Conservation (phyloP, 257 asterid species). For the Capsicum rhomboideum region DNA sequence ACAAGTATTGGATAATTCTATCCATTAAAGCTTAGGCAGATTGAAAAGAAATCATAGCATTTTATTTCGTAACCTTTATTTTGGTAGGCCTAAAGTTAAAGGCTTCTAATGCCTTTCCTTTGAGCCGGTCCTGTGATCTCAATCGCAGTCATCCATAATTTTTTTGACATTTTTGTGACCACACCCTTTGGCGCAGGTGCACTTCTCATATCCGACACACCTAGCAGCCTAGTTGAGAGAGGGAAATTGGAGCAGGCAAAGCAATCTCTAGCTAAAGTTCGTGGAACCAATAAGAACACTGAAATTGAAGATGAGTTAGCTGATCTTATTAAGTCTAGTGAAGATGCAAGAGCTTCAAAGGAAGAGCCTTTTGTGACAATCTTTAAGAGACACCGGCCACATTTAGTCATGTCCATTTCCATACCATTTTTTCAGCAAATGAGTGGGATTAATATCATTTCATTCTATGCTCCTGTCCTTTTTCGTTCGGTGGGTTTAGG, state of each 20-base stretch:
- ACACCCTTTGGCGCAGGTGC: not conserved
- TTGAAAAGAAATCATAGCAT: not conserved
- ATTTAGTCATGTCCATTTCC: constrained; percentile 51
- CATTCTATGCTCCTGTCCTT: constrained; percentile 87
- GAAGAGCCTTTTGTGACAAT: constrained; percentile 76
- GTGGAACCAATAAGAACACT: constrained; percentile 38
- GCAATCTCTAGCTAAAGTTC: constrained; percentile 48
- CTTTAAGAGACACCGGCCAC: constrained; percentile 70
- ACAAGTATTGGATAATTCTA: not conserved
- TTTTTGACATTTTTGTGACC: not conserved
- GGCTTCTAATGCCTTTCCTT: too few relatives aligned
- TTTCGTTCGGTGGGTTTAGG: constrained; percentile 71
- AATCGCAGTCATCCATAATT: not conserved
- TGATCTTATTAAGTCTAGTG: constrained; percentile 72
- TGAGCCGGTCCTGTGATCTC: not conserved
- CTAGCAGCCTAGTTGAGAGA: constrained; percentile 75
- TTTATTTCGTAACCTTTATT: not conserved
- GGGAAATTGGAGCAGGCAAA: constrained; percentile 70
- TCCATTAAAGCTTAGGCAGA: not conserved
- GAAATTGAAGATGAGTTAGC: constrained; percentile 51
- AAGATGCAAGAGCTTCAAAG: constrained; percentile 47
- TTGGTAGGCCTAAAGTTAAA: not conserved
- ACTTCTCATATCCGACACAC: constrained; percentile 49
- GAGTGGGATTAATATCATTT: constrained; percentile 79
- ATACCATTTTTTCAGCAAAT: constrained; percentile 77